Percentiles rank a stretch among this genome's conserved stretches.
These are phyloP conservation scores for Periconia macrospinosa DNA, from an alignment of 2,329 filamentous ascomycete genomes.

Conservation along the genomic window DNA sequence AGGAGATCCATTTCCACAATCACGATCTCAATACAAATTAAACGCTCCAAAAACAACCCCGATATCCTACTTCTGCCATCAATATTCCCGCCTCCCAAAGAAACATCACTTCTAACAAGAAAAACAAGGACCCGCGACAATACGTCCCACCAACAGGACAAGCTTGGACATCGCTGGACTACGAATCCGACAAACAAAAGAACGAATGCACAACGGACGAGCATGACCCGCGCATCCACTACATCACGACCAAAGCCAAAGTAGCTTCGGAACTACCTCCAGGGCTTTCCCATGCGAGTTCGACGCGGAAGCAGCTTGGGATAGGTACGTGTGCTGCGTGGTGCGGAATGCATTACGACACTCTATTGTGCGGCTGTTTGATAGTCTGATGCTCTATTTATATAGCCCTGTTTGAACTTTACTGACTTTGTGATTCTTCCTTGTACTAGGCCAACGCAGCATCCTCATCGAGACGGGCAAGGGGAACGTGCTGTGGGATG, in stretches of 20 bases:
- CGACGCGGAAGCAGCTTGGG: conserved; percentile 55
- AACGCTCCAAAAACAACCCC: conserved; percentile 3
- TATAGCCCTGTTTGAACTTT: no score
- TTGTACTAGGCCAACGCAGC: conserved; percentile 60
- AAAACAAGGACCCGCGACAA: conserved; percentile 61
- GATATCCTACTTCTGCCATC: conserved; percentile 1
- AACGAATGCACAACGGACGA: conserved; percentile 59
- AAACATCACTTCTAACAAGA: conserved; percentile 9
- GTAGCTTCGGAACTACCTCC: conserved; percentile 21
- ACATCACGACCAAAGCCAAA: conserved; percentile 45
- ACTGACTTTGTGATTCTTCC: no score
- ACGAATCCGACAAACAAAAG: conserved; percentile 47
- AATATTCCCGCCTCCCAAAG: neutral
- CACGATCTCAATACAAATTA: neutral
- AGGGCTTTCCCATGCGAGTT: conserved; percentile 40
- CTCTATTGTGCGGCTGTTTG: no score
- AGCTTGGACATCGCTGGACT: conserved; percentile 63
- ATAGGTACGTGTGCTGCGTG: conserved; percentile 52
- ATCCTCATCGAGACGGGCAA: conserved; percentile 66
- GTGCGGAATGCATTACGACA: no score
- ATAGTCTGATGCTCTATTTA: no score
- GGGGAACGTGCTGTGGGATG: conserved; percentile 81
- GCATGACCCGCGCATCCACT: conserved; percentile 49
- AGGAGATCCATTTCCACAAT: neutral
- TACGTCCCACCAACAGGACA: conserved; percentile 68